Conservation (phyloP, 768 basidiomycete species). For the Russula earlei region DNA sequence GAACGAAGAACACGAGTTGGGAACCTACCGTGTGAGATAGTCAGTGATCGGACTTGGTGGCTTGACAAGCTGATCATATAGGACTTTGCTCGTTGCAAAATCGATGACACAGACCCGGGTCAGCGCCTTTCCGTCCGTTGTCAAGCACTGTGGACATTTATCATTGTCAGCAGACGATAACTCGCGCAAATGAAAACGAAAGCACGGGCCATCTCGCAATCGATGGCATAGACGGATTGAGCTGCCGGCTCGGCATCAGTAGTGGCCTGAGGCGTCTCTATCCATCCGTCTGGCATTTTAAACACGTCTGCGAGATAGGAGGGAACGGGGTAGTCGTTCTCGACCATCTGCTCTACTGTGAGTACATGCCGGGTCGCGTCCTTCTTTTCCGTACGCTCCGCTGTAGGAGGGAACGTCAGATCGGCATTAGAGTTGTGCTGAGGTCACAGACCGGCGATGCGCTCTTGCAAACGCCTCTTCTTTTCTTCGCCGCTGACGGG, state of each 20-base stretch:
- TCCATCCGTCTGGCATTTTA: conserved; percentile 60
- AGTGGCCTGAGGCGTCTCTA: conserved; percentile 59
- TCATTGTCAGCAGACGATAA: not conserved
- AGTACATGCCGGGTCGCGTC: conserved; percentile 66
- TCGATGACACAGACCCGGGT: conserved; percentile 82
- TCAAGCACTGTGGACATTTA: conserved; percentile 46
- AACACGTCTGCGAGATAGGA: conserved; percentile 72
- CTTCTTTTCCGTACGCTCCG: conserved; percentile 50
- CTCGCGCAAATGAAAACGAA: not conserved
- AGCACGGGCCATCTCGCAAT: conserved; percentile 90
- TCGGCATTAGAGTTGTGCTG: not conserved
- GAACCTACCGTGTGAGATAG: conserved; percentile 77
- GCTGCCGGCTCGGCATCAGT: conserved; percentile 26
- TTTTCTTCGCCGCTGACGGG: conserved; percentile 78
- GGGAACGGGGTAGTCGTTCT: conserved; percentile 88
- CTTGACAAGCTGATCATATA: conserved; percentile 88
- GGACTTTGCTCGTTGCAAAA: conserved; percentile 53
- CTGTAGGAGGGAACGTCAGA: conserved; percentile 25
- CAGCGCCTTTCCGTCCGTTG: conserved; percentile 83
- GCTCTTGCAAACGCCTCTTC: conserved; percentile 46
- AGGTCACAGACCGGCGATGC: conserved; percentile 30
- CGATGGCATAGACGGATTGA: conserved; percentile 66
- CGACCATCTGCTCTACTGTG: conserved; percentile 78
- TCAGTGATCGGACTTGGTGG: conserved; percentile 78
- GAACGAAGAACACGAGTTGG: not conserved